Evolutionary conservation across 2,329 filamentous ascomycete species (phyloP), one percentile per base, ranked within the genome.

Genomic region (Xylariomycetidae sp.): DNA sequence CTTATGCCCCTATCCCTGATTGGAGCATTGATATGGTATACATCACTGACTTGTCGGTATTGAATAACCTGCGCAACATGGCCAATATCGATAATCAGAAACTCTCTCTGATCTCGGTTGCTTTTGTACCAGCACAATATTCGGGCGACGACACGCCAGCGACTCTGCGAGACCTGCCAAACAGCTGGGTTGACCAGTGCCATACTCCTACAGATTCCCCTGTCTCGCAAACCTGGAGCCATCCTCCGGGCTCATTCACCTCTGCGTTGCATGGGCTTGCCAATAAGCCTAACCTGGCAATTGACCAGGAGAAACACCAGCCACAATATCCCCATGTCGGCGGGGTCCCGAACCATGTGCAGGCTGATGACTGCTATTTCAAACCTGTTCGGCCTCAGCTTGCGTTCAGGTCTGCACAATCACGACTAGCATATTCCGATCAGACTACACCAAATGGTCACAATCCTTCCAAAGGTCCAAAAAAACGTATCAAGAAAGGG

Each of bases 11-110:
- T 6, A 38, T 48, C 11, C 37, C 61, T 22, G 61, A 72, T 41
- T 74, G 70, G 69, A 54, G 58, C 14, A 48, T 54, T 5, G 60
- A 70, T 25, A 74, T 74, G 69, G 52, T 74, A 6, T 44, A 59
- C 31, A 42, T 69, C 7, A 61, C 66, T 2, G 56, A 62, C 16
- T 28, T 57, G n/a, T 38, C 50, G 12, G 34, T 48, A 6, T 33
- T 69, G 13, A 44, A 46, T 17, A 49, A 45, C 3, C 36, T 67
- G 5, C 46, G 37, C 11, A 42, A 41, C 9, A 40, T 53, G 9
- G 37, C 57, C 10, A 54, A 49, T 17, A 51, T 51, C 9, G 53
- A 64, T 27, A 49, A 42, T 14, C 50, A 56, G 10, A 63, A 57
- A 13, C 54, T 51, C 25, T 38, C 51, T 3, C 40, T 70, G 3